phyloP scores from a whole-genome alignment of 202 grass and related monocot species.

The Zoysia matrella region DNA sequence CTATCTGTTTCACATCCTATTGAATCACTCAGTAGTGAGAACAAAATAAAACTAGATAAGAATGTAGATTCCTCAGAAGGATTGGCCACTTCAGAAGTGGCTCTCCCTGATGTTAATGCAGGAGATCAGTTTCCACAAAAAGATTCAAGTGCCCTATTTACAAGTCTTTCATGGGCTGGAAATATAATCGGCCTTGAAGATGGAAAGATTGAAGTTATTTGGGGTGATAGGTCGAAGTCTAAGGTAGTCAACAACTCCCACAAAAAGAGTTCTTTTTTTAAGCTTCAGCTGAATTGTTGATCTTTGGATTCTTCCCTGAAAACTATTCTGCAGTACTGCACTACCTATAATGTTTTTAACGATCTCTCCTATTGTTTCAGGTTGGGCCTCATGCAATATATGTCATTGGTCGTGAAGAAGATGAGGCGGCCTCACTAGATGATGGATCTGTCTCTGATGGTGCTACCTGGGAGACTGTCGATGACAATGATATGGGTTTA shows the following conservation, averaged over 20 bases:
- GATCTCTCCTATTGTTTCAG: conserved; percentile 54
- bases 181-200: conserved; percentile 83
- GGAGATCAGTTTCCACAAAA: conserved; percentile 52
- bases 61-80: conserved; percentile 50
- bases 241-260: conserved; percentile 59
- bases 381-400: conserved; percentile 90
- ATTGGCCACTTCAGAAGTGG: conserved; percentile 36
- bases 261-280: conserved; percentile 27
- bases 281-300: not conserved
- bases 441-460: conserved; percentile 58
- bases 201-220: conserved; percentile 82
- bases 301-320: not conserved
- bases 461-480: conserved; percentile 97
- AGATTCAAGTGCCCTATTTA: conserved; percentile 49
- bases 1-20: conserved; percentile 65
- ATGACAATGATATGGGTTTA: conserved; percentile 80
- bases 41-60: conserved; percentile 49
- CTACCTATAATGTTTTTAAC: conserved; percentile 15
- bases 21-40: conserved; percentile 48
- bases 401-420: conserved; percentile 86
- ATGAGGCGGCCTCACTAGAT: conserved; percentile 59
- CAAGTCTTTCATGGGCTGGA: conserved; percentile 82
- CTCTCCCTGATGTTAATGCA: conserved; percentile 30
- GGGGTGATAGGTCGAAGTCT: conserved; percentile 76
- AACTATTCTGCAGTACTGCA: conserved; percentile 25